Conservation (phyloP, 768 basidiomycete genomes). For the Amanita muscaria region DNA sequence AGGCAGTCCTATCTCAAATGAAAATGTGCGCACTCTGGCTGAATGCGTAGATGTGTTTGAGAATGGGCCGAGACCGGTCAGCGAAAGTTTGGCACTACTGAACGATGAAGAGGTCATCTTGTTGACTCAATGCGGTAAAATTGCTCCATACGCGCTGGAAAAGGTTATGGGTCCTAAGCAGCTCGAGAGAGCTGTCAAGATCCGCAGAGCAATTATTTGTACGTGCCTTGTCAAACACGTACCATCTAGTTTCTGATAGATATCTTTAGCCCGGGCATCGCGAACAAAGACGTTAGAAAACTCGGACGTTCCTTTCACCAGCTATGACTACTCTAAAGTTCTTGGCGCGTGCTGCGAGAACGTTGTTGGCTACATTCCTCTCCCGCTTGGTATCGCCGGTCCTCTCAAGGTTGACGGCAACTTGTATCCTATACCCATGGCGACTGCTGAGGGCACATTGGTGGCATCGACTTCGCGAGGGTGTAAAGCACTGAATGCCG, state of each 20-base stretch:
- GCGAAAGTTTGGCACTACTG: conserved; percentile 48
- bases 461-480: conserved; percentile 97
- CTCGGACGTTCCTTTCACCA: conserved; percentile 71
- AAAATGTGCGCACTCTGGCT: conserved; percentile 46
- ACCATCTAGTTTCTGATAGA: background rate
- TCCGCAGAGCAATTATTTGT: conserved; percentile 89
- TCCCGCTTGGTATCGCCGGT: conserved; percentile 94
- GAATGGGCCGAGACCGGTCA: conserved; percentile 55
- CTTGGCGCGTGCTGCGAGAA: conserved; percentile 98
- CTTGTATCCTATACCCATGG: conserved; percentile 91
- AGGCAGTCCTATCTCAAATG: background rate
- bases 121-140: conserved; percentile 84
- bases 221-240: conserved; percentile 26
- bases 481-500: conserved; percentile 94
- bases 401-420: conserved; percentile 87
- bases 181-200: conserved; percentile 74
- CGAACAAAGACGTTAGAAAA: conserved; percentile 74
- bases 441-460: conserved; percentile 98
- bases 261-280: conserved; percentile 66
- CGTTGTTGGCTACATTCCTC: conserved; percentile 92
- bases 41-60: conserved; percentile 79
- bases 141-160: conserved; percentile 91
- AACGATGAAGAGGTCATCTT: conserved; percentile 90
- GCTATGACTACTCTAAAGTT: conserved; percentile 92
- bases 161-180: conserved; percentile 72